Base-by-base conservation (phyloP, 1,284 basidiomycete genomes). In the Cutaneotrichosporon cyanovorans region DNA sequence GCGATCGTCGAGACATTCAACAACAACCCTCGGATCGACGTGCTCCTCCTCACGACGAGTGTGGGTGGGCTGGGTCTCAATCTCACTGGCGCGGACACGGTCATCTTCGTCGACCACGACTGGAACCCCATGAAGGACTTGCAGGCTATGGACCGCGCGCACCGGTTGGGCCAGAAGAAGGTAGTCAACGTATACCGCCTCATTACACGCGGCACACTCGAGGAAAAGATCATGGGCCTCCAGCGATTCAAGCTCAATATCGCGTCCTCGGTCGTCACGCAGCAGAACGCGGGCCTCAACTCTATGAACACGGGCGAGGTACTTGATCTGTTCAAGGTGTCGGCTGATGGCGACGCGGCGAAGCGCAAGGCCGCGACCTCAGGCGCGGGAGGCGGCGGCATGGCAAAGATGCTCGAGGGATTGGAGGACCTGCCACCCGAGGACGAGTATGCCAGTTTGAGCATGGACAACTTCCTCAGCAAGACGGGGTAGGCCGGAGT, bases 71-170 rank as follows among this genome's bases (percentile, higher is more conserved):
- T 99, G 12, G 95, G 95, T 2, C 73, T 99, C 57, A 99, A 95
- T 18, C 75, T 99, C 57, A 99, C 95, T 0, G 93, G 95, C 20
- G 95, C 95, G 9, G 95, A 98, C 69, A 98, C 95, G 1, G 95
- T 99, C 56, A 96, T 99, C 56, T 98, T 99, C 62, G 90, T 98
- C 40, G 95, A 99, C 69, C 95, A 98, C 68, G 95, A 99, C 69
- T 98, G 95, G 95, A 99, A 99, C 69, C 95, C 95, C 16, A 96
- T 95, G 91, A 97, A 97, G 71, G 95, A 99, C 73, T 74, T 98
- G 11, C 95, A 99, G 68, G 95, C 95, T 6, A 99, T 99, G 95
- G 95, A 98, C 68, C 82, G 95, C 46, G 95, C 95, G 1, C 95
- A 98, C 73, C 84, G 95, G 46, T 84, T 98, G 23, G 95, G 95